A percentile compares a stretch with the other conserved stretches of the same genome.
Conservation (phyloP, 2,329 filamentous ascomycete species). For the Curvularia eragrostidis region DNA sequence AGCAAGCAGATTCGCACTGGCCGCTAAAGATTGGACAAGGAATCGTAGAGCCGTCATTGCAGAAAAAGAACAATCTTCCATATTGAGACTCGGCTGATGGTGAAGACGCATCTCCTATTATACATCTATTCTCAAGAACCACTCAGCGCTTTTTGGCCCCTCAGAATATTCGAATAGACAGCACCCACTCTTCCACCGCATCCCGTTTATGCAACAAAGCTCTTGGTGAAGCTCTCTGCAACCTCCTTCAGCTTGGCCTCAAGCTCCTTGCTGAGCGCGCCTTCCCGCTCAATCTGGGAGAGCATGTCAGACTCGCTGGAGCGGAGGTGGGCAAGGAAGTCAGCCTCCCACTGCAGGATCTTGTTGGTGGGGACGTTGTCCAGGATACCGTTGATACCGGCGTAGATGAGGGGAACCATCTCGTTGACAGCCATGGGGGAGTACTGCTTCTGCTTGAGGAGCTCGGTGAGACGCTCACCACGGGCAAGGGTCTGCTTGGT, state of each 20-base stretch:
- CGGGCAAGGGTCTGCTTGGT: slow-evolving; percentile 98
- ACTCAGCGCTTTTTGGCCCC: slow-evolving; percentile 50
- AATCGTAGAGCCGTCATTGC: slow-evolving; percentile 29
- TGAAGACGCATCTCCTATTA: slow-evolving; percentile 51
- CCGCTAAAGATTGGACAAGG: slow-evolving; percentile 37
- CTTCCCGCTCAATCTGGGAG: slow-evolving; percentile 91
- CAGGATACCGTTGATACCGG: slow-evolving; percentile 97
- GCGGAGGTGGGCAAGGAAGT: slow-evolving; percentile 92
- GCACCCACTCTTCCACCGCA: slow-evolving; percentile 45
- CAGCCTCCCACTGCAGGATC: slow-evolving; percentile 91
- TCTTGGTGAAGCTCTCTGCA: slow-evolving; percentile 86
- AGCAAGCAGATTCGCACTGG: slow-evolving; percentile 28
- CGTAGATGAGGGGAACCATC: slow-evolving; percentile 99
- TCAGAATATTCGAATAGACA: slow-evolving; percentile 46
- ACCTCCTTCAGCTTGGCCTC: slow-evolving; percentile 83
- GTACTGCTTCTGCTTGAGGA: slow-evolving; percentile 99
- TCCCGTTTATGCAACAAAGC: slow-evolving; percentile 71
- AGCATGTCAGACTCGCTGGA: slow-evolving; percentile 86
- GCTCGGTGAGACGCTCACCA: slow-evolving; percentile 98
- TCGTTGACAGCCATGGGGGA: slow-evolving; percentile 98
- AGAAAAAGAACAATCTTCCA: slow-evolving; percentile 43
- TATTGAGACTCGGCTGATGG: slow-evolving; percentile 51
- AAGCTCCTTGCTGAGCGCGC: slow-evolving; percentile 91
- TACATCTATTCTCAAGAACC: slow-evolving; percentile 49
- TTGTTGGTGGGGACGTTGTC: slow-evolving; percentile 88